Evolutionary conservation across 1,139 yeast species (phyloP).

Genomic region (Geotrichum candidum): DNA sequence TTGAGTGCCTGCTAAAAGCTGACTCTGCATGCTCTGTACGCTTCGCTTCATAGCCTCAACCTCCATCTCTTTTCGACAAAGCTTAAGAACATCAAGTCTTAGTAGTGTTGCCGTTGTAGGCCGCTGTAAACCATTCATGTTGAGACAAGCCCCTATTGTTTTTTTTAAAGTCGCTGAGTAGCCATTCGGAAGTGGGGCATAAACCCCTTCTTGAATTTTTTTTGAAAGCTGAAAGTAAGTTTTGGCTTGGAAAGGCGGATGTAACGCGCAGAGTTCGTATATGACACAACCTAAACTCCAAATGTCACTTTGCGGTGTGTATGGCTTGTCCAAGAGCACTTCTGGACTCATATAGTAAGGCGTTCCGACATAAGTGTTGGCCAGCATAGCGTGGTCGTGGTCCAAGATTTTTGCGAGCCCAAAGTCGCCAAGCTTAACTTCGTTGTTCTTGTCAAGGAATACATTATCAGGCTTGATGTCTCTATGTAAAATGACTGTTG

Average conservation of each 20-base stretch:
- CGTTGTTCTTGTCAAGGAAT: constrained; percentile 56
- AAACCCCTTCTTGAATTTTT: constrained; percentile 66
- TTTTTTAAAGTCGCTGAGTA: constrained; percentile 69
- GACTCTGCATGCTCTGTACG: constrained; percentile 21
- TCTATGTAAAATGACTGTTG: constrained; percentile 59
- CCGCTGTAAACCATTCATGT: constrained; percentile 62
- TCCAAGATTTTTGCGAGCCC: constrained; percentile 71
- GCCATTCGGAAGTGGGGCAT: constrained; percentile 61
- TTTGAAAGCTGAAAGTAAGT: constrained; percentile 80
- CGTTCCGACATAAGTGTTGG: constrained; percentile 75
- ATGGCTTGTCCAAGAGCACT: constrained; percentile 69
- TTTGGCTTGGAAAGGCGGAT: constrained; percentile 93
- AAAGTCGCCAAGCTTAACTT: constrained; percentile 54
- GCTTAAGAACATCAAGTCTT: constrained; percentile 68
- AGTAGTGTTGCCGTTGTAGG: constrained; percentile 75
- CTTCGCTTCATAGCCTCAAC: constrained; percentile 33
- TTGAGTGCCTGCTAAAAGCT: constrained; percentile 27
- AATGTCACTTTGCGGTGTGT: constrained; percentile 72
- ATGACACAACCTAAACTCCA: constrained; percentile 78
- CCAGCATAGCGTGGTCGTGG: constrained; percentile 64
- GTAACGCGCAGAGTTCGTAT: constrained; percentile 79
- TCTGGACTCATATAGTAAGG: constrained; percentile 91
- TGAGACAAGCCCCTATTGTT: constrained; percentile 73
- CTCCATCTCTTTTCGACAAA: constrained; percentile 76
- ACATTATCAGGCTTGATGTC: constrained; percentile 91